phyloP scores from a whole-genome alignment of 2,329 filamentous ascomycete genomes.

The Diaporthe caulivora region DNA sequence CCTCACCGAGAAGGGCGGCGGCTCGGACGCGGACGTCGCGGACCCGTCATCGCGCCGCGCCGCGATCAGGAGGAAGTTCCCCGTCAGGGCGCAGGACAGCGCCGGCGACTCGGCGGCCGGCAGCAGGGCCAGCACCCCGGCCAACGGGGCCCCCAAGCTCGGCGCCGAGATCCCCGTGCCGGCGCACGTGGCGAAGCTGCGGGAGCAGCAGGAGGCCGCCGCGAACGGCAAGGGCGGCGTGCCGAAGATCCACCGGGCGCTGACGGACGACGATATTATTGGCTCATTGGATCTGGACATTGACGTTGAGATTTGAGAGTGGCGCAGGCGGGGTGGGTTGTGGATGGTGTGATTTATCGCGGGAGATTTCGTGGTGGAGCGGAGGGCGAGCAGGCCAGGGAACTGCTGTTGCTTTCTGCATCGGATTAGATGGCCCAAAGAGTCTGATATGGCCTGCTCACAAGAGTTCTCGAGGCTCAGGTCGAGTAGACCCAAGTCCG shows the following conservation, averaged over 20 bases:
- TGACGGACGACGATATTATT: slow-evolving; percentile 94
- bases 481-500: background rate
- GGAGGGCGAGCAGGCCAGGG: background rate
- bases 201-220: slow-evolving; percentile 58
- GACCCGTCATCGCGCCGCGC: slow-evolving; percentile 73
- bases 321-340: background rate
- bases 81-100: slow-evolving; percentile 70
- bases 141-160: slow-evolving; percentile 64
- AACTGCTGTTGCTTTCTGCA: no score
- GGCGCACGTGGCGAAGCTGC: slow-evolving; percentile 65
- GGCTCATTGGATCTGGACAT: slow-evolving; percentile 90
- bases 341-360: no score
- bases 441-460: background rate
- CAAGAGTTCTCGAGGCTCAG: background rate
- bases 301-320: slow-evolving; percentile 79
- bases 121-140: slow-evolving; percentile 64
- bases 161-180: slow-evolving; percentile 58
- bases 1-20: slow-evolving; percentile 69
- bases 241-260: slow-evolving; percentile 79
- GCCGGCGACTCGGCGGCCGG: slow-evolving; percentile 57
- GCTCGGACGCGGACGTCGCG: slow-evolving; percentile 67
- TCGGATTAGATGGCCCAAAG: background rate
- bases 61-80: slow-evolving; percentile 75
- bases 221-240: slow-evolving; percentile 69
- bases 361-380: background rate